Base-by-base conservation (phyloP, 1,139 yeast genomes). In the Debaryomyces udenii region DNA sequence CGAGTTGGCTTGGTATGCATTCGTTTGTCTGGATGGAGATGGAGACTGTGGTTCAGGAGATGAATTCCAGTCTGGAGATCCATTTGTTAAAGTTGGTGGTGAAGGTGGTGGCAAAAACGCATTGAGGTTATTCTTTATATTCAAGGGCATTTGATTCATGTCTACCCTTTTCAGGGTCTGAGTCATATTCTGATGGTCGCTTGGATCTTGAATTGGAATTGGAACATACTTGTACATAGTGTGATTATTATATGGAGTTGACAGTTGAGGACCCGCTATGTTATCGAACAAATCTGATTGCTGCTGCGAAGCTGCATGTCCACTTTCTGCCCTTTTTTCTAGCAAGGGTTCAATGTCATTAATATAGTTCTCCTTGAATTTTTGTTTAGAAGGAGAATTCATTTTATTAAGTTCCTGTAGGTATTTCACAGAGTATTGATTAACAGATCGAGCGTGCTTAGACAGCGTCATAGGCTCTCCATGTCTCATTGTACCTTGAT, bases 21-120 rank as follows among this genome's bases (percentile, higher is more conserved):
- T 32, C 15, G 17, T 35, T 17, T 20, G 16, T 14, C 49, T 46
- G 4, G 39, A 44, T 14, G 68, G 68, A 1, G 72, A 61, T 7
- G 73, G 70, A 11, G 74, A 62, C 48, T 52, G 61, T 22, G 76
- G 76, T 41, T 72, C 76, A 2, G 77, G 76, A 1, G 74, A 68
- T 1, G 69, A 64, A 29, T 66, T 64, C 59, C 64, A 62, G 23
- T 66, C 71, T 1, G 73, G 72, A 1, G 71, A 65, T 1, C 62
- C 70, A 37, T 62, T 53, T 3, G 66, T 55, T 38, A 66, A 57
- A 4, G 71, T 60, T 16, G 79, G 78, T 4, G 79, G 71, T 4
- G 71, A 55, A 1, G 72, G 72, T 3, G 77, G 78, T 9, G 76
- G 76, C 39, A 72, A 59, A 42, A 46, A 65, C 3, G 57, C 58